These are phyloP conservation scores for Trypanosoma caninum DNA, from an alignment of 208 protist species.

Conservation along the genomic window DNA sequence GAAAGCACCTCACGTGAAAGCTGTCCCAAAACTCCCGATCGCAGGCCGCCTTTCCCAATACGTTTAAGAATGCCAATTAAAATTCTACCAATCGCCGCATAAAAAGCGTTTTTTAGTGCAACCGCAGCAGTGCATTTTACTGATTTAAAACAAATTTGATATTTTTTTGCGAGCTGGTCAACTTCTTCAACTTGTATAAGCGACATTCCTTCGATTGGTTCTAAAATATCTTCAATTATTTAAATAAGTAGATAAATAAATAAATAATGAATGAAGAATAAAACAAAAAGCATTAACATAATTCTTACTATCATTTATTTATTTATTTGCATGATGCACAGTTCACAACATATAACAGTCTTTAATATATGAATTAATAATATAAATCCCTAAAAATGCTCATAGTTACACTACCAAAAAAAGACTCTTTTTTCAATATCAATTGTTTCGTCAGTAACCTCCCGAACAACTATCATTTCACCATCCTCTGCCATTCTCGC, in stretches of 20 bases:
- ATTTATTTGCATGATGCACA: no score
- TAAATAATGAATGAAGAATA: neutral
- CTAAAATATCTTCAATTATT: no score
- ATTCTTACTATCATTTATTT: no score
- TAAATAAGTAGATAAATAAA: neutral
- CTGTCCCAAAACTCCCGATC: constrained; percentile 23
- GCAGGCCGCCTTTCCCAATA: constrained; percentile 47
- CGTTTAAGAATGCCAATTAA: constrained; percentile 65
- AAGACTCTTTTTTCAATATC: constrained; percentile 74
- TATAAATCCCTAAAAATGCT: neutral
- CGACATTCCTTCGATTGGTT: no score
- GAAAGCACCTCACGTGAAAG: constrained; percentile 64
- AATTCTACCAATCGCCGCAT: constrained; percentile 52
- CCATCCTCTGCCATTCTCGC: constrained; percentile 39
- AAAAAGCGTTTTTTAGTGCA: constrained; percentile 63
- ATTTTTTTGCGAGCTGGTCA: no score
- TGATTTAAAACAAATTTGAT: neutral
- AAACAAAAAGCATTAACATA: constrained; percentile 15
- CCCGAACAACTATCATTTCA: constrained; percentile 75
- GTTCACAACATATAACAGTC: constrained; percentile 5
- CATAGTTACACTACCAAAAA: constrained; percentile 25
- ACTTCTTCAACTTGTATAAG: no score
- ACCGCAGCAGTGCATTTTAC: constrained; percentile 15
- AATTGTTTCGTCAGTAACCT: constrained; percentile 40
- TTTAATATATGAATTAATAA: neutral